These are phyloP conservation scores for Cystofilobasidium macerans DNA, from an alignment of 768 basidiomycete species.

Conservation along the genomic window DNA sequence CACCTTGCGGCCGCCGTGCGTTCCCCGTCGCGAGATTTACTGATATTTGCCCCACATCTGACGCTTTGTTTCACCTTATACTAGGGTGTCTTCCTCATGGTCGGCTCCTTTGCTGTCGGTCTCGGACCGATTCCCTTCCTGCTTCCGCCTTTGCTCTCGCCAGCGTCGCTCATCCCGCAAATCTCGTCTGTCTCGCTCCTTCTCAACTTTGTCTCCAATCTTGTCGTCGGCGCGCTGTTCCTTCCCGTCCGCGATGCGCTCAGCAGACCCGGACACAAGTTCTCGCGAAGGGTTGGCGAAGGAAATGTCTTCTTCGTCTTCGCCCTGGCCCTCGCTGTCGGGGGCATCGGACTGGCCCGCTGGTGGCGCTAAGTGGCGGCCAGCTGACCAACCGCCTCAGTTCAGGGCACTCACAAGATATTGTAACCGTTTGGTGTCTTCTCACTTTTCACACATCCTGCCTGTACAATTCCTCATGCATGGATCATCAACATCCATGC, in stretches of 20 bases:
- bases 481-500: too few species aligned
- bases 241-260: conserved; percentile 69
- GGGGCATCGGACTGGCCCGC: conserved; percentile 26
- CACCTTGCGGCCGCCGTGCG: conserved; percentile 40
- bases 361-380: not conserved
- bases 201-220: conserved; percentile 72
- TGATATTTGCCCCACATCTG: not conserved
- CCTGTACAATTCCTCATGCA: too few species aligned
- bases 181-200: conserved; percentile 65
- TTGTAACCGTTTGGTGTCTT: too few species aligned
- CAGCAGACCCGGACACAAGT: conserved; percentile 41
- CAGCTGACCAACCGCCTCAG: not conserved
- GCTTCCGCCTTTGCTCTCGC: conserved; percentile 25
- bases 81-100: not conserved
- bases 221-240: conserved; percentile 71
- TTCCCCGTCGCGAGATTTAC: not conserved
- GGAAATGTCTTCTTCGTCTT: conserved; percentile 88
- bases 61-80: not conserved
- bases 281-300: conserved; percentile 46
- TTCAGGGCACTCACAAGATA: too few species aligned
- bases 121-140: conserved; percentile 80
- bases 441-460: too few species aligned
- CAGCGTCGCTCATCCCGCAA: conserved; percentile 29
- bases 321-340: conserved; percentile 45
- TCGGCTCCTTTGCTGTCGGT: conserved; percentile 75